Evolutionary conservation across 441 rosid genomes (phyloP).

Genomic region (Gossypium gossypioides): DNA sequence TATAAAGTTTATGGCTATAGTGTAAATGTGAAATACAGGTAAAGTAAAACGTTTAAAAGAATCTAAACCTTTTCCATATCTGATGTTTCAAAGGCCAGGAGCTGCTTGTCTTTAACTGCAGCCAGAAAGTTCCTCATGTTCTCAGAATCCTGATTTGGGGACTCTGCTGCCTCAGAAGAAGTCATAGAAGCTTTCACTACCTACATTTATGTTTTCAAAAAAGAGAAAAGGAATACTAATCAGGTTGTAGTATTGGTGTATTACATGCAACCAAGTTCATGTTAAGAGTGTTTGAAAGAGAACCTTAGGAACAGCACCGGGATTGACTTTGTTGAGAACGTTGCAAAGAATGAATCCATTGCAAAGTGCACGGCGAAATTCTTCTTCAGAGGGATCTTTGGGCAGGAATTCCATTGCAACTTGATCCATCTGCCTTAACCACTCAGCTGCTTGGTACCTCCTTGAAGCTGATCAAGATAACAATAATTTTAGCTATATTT

Average conservation of each 20-base stretch:
- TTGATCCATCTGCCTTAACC: conserved; percentile 81
- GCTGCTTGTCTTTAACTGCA: conserved; percentile 84
- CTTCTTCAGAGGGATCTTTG: conserved; percentile 69
- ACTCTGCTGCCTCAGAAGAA: conserved; percentile 56
- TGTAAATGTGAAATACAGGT: not conserved
- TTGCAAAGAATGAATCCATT: conserved; percentile 93
- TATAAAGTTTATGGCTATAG: not conserved
- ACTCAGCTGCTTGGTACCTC: conserved; percentile 82
- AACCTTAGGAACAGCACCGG: conserved; percentile 86
- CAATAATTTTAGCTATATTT: not conserved
- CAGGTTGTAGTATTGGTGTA: not conserved
- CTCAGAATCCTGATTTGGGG: conserved; percentile 75
- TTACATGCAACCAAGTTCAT: not conserved
- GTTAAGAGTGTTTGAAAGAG: not conserved
- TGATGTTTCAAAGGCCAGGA: conserved; percentile 82
- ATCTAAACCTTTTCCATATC: conserved; percentile 66
- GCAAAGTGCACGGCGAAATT: conserved; percentile 60
- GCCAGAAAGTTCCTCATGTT: conserved; percentile 81
- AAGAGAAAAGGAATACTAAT: not conserved
- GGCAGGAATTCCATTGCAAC: conserved; percentile 52
- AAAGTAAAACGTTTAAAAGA: not conserved
- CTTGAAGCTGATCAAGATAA: conserved; percentile 48
- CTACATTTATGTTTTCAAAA: conserved; percentile 19
- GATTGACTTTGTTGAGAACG: conserved; percentile 88
- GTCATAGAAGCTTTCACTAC: conserved; percentile 65